phyloP scores from a whole-genome alignment of 352 stramenopile genomes.

The Aphanomyces stellatus region DNA sequence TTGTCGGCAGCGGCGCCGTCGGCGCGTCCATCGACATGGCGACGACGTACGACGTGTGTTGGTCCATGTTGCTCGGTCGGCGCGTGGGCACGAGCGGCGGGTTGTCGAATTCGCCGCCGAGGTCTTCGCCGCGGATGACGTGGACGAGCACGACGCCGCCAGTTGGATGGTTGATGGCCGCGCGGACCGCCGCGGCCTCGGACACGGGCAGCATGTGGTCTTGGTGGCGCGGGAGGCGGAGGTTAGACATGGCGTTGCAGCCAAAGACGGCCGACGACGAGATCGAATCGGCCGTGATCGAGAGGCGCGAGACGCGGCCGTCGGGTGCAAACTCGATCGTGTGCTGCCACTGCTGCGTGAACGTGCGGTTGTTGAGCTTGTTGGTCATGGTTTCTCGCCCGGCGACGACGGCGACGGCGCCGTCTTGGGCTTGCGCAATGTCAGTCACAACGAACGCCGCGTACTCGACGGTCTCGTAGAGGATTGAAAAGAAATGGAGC shows the following conservation, averaged over 20 bases:
- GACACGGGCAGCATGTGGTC: neutral
- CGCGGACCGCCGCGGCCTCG: conserved; percentile 58
- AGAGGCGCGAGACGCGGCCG: conserved; percentile 75
- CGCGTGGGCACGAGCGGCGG: neutral
- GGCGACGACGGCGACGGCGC: conserved; percentile 67
- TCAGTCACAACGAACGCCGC: conserved; percentile 85
- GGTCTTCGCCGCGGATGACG: conserved; percentile 76
- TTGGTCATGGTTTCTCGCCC: conserved; percentile 85
- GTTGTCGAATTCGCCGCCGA: conserved; percentile 21
- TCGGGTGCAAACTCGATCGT: conserved; percentile 82
- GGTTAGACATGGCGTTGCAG: conserved; percentile 75
- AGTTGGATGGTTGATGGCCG: conserved; percentile 72
- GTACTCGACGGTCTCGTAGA: conserved; percentile 85
- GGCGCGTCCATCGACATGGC: conserved; percentile 12
- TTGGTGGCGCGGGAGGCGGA: conserved; percentile 47
- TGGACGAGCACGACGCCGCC: conserved; percentile 65
- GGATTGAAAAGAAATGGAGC: conserved; percentile 83
- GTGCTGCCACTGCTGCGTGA: conserved; percentile 86
- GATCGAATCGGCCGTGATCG: conserved; percentile 71
- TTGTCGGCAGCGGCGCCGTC: neutral
- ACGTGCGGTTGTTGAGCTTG: conserved; percentile 76
- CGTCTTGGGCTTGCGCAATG: conserved; percentile 76
- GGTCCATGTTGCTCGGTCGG: neutral
- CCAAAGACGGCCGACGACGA: conserved; percentile 79
- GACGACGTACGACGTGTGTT: conserved; percentile 27